phyloP scores from a whole-genome alignment of 176 grass and related monocot genomes.

The Eragrostis curvula region DNA sequence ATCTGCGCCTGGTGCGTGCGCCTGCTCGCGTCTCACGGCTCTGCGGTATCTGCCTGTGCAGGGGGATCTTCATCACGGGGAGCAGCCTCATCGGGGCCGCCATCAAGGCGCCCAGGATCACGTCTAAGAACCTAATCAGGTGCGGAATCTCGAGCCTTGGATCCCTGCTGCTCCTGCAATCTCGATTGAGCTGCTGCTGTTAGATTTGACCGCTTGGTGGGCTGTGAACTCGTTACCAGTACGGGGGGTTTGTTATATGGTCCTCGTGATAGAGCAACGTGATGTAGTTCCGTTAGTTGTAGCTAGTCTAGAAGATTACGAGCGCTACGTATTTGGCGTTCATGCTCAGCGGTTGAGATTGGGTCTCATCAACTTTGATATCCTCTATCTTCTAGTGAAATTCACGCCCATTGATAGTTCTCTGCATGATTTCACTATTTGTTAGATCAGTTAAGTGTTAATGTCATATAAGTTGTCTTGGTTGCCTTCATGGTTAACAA shows the following conservation, averaged over 20 bases:
- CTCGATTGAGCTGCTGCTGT: background rate
- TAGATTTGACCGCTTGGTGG: conserved; percentile 20
- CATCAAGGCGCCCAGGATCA: conserved; percentile 97
- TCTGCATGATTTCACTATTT: background rate
- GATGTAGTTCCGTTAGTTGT: background rate
- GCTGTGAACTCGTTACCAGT: background rate
- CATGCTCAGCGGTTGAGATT: background rate
- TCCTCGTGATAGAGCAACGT: background rate
- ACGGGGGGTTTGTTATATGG: background rate
- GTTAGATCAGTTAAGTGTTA: background rate
- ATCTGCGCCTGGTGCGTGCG: conserved; percentile 23
- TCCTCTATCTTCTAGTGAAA: background rate
- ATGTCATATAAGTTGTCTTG: background rate
- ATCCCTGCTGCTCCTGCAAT: background rate
- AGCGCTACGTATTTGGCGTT: background rate
- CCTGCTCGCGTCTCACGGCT: background rate
- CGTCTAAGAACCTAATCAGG: conserved; percentile 99
- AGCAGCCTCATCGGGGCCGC: conserved; percentile 96
- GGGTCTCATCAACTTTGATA: background rate
- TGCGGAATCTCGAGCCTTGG: conserved; percentile 19
- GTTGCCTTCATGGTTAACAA: background rate
- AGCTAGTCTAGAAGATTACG: background rate
- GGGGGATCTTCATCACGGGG: conserved; percentile 98
- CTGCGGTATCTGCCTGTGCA: conserved; percentile 25
- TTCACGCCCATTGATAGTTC: background rate